phyloP scores from a whole-genome alignment of 805 yeast genomes.

The Candida awuae region DNA sequence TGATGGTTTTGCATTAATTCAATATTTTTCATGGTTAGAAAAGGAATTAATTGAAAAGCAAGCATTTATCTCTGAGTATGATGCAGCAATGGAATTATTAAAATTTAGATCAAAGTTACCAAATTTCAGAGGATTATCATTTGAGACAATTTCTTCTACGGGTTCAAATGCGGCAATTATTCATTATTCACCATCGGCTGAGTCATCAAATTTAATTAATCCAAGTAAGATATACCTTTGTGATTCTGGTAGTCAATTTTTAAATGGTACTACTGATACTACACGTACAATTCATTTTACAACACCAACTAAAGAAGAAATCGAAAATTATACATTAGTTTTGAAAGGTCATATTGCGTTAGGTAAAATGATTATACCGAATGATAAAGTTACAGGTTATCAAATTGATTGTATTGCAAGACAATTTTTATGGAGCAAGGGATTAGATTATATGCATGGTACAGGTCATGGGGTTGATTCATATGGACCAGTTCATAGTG shows the following conservation, averaged over 20 bases:
- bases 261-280: slow-evolving; percentile 59
- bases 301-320: slow-evolving; percentile 38
- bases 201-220: slow-evolving; percentile 38
- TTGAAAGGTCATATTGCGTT: slow-evolving; percentile 50
- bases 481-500: slow-evolving; percentile 53
- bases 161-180: slow-evolving; percentile 74
- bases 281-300: slow-evolving; percentile 54
- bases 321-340: slow-evolving; percentile 46
- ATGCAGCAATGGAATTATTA: slow-evolving; percentile 53
- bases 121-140: slow-evolving; percentile 55
- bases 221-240: slow-evolving; percentile 46
- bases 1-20: slow-evolving; percentile 49
- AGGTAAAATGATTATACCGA: slow-evolving; percentile 42
- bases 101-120: slow-evolving; percentile 46
- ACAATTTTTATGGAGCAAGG: slow-evolving; percentile 47
- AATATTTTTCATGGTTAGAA: slow-evolving; percentile 54
- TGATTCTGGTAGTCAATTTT: slow-evolving; percentile 55
- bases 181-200: slow-evolving; percentile 56
- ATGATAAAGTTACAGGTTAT: slow-evolving; percentile 43
- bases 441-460: slow-evolving; percentile 55
- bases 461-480: slow-evolving; percentile 63
- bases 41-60: slow-evolving; percentile 34
- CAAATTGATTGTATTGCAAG: slow-evolving; percentile 52
- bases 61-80: slow-evolving; percentile 52
- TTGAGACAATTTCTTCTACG: slow-evolving; percentile 66